phyloP scores from a whole-genome alignment of 257 asterid genomes.

The Eucommia ulmoides region DNA sequence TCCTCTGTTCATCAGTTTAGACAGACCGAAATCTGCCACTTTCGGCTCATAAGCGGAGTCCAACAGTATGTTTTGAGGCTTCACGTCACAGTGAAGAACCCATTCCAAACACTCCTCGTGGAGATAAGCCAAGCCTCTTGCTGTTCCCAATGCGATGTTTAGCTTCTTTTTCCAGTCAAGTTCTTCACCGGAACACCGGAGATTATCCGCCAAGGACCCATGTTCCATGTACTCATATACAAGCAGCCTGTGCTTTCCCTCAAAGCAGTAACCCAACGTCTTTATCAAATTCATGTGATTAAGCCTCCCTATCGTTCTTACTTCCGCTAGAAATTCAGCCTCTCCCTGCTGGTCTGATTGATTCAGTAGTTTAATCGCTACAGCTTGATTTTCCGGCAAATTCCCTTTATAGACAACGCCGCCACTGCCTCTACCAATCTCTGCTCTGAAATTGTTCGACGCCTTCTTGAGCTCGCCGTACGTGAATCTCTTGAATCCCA shows the following conservation, averaged over 20 bases:
- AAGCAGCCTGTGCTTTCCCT: constrained; percentile 20
- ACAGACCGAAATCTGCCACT: constrained; percentile 34
- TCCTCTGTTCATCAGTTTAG: constrained; percentile 14
- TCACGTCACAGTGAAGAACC: constrained; percentile 42
- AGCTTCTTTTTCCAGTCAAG: constrained; percentile 30
- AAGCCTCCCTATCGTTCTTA: constrained; percentile 17
- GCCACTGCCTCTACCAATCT: constrained; percentile 28
- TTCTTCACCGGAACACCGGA: constrained; percentile 3
- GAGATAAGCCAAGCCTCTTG: constrained; percentile 32
- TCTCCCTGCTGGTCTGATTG: constrained; percentile 27
- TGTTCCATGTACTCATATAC: constrained; percentile 30
- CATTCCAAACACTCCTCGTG: constrained; percentile 42
- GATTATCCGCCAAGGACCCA: constrained; percentile 20
- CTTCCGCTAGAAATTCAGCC: constrained; percentile 18
- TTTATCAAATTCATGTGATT: constrained; percentile 26
- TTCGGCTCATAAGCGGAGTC: constrained; percentile 20
- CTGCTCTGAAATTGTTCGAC: constrained; percentile 20
- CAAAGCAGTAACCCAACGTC: constrained; percentile 23
- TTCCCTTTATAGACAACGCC: constrained; percentile 32
- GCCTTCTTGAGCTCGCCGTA: constrained; percentile 30
- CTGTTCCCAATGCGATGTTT: constrained; percentile 23
- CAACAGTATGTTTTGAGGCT: constrained; percentile 36
- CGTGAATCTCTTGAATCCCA: constrained; percentile 25
- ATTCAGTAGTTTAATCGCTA: constrained; percentile 20
- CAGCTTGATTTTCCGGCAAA: constrained; percentile 16